phyloP scores from a whole-genome alignment of 192 early-diverging fungal species.

The Geranomyces michiganensis region DNA sequence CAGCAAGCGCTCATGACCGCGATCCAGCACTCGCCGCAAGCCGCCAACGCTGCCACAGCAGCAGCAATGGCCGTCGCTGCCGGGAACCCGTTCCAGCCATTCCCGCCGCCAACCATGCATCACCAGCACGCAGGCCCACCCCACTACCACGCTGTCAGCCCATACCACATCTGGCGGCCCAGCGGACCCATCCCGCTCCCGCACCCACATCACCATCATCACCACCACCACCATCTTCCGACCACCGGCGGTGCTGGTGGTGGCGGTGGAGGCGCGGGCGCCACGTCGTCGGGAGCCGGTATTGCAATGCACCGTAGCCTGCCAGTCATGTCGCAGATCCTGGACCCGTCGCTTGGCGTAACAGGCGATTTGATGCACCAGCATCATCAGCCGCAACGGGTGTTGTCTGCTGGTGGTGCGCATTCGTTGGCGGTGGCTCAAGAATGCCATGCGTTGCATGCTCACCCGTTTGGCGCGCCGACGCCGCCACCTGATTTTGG shows the following conservation, averaged over 20 bases:
- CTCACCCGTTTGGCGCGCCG: not conserved
- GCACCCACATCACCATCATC: not conserved
- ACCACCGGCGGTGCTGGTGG: not conserved
- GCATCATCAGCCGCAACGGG: not conserved
- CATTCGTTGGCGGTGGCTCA: not conserved
- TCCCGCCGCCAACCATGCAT: not conserved
- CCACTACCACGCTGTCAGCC: constrained; percentile 3
- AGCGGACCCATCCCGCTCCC: not conserved
- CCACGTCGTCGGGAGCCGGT: not conserved
- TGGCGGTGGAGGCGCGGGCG: no score
- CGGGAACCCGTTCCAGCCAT: not conserved
- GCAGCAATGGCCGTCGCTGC: not conserved
- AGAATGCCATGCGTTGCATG: not conserved
- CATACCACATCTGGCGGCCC: not conserved
- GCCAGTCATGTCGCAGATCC: constrained; percentile 5
- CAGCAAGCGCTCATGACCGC: constrained; percentile 4
- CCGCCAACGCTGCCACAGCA: not conserved
- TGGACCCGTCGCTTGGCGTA: not conserved
- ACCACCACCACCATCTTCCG: not conserved
- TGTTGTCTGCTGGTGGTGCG: not conserved
- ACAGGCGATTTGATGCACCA: not conserved
- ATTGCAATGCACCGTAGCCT: no score
- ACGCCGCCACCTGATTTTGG: constrained; percentile 3
- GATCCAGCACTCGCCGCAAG: not conserved
- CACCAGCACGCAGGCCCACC: constrained; percentile 1